Evolutionary conservation across 2,329 filamentous ascomycete species (phyloP), one percentile per base, ranked within the genome.

Genomic region (Fusarium luffae): DNA sequence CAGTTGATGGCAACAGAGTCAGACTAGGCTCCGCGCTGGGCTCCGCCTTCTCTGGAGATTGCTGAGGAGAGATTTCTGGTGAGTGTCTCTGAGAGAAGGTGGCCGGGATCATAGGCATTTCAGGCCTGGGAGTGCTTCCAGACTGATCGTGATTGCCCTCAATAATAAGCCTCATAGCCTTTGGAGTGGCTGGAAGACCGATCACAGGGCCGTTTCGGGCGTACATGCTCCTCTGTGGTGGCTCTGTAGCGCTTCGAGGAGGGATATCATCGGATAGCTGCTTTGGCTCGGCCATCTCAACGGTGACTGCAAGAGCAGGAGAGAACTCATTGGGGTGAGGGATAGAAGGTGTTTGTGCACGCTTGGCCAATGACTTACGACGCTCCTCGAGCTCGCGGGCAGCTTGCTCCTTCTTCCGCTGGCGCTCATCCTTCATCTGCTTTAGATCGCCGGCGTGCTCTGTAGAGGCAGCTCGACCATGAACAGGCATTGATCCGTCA

Each of bases 361-460:
- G 88, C 58, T 93, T 88, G 21, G 92, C 93, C 27, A 97, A 84
- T 16, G 95, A 98, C 76, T 92, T 89, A 61, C 95, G 90, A 28
- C 95, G 89, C 75, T 96, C 93, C 79, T 98, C 94, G 1, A 98
- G 87, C 79, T 98, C 94, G 49, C 92, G 90, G 10, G 94, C 93
- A 12, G 92, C 92, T 50, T 89, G 84, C 70, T 93, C 92, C 79
- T 91, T 93, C 80, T 90, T 92, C 49, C 86, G 81, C 63, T 88
- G 87, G 48, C 88, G 83, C 64, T 92, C 89, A 34, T 88, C 85
- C 72, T 84, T 89, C 72, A 86, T 85, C 60, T 82, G 78, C 62
- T 82, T 84, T 61, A 89, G 75, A 63, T 90, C 88, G 5, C 87
- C 86, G 18, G 81, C 82, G 66, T 84, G 83, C 46, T 85, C 81